Evolutionary conservation across 441 rosid genomes (phyloP).

Genomic region (Pelargonium fulgidum): DNA sequence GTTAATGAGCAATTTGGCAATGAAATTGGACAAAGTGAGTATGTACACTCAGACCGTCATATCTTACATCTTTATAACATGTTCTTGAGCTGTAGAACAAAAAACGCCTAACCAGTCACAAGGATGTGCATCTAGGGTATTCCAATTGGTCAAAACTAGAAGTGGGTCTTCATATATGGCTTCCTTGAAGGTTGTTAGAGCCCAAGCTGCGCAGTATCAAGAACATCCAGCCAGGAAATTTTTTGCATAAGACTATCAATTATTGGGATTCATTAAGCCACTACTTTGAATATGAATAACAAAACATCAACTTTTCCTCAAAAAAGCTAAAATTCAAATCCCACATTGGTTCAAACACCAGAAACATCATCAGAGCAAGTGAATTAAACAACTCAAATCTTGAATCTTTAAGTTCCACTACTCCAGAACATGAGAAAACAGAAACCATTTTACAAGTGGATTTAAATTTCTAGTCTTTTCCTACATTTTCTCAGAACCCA

Average conservation of each 20-base stretch:
- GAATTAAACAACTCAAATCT: background rate
- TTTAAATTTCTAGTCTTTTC: constrained; percentile 8
- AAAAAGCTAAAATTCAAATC: constrained; percentile 1
- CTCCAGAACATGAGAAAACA: background rate
- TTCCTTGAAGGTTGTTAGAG: constrained; percentile 71
- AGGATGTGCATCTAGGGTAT: constrained; percentile 68
- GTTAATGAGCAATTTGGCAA: background rate
- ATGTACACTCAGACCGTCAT: background rate
- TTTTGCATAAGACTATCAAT: background rate
- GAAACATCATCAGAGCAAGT: constrained; percentile 12
- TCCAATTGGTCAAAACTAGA: constrained; percentile 69
- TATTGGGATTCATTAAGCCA: constrained; percentile 4
- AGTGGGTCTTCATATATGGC: constrained; percentile 77
- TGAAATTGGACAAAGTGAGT: background rate
- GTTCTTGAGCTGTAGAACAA: constrained; percentile 52
- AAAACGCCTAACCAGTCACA: constrained; percentile 72
- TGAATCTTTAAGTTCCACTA: background rate
- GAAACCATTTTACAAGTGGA: background rate
- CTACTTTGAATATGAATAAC: constrained; percentile 2
- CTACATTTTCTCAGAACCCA: constrained; percentile 25
- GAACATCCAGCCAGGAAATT: constrained; percentile 22
- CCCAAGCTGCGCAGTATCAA: constrained; percentile 44
- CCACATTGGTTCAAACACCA: constrained; percentile 5
- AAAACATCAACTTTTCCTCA: background rate
- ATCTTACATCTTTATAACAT: constrained; percentile 74